Evolutionary conservation across 805 yeast genomes (phyloP), one percentile per base, ranked within the genome.

Genomic region (Wickerhamiella brachini): DNA sequence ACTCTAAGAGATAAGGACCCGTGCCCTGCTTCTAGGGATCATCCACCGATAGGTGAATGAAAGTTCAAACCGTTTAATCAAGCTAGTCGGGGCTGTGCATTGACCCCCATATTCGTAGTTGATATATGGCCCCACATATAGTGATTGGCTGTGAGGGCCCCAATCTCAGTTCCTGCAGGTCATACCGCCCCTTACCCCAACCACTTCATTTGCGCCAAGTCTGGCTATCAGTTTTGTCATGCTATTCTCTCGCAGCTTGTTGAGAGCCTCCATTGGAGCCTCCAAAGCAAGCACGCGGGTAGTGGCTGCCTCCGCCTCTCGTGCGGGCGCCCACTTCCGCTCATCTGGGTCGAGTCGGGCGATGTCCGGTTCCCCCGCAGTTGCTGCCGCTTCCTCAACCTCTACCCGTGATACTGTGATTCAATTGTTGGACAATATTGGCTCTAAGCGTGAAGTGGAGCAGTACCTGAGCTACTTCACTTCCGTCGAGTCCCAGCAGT

Each of bases 371-470:
- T 5, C 34, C 34, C 34, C 34, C 34, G 34, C 34, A 29, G 5
- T 29, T 29, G 34, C 34, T 29, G 15, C 15, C 34, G 34, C 44
- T 3, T 5, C 24, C 6, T 10, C 44, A 4, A 20, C 44, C n/a
- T 41, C 71, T 38, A 89, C 97, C 26, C 77, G 97, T 67, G 87
- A 97, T 20, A 93, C 98, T 0, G 97, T 93, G 26, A 85, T 93
- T 54, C 98, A 94, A 68, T 74, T 93, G 49, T 74, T 93, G 65
- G 93, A 90, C 73, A 93, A 89, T 68, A 93, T 93, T 58, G 97
- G 97, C 23, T 88, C 97, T 47, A 94, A 93, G 66, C 78, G 97
- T 57, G 99, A 93, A 70, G 98, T 93, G 44, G 98, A 93, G 67
- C 99, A 93, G 68, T 93, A 93, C 68, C 77, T 93, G 63, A 89